Evolutionary conservation across 129 eudicot species (phyloP).

Genomic region (Escallonia herrerae): DNA sequence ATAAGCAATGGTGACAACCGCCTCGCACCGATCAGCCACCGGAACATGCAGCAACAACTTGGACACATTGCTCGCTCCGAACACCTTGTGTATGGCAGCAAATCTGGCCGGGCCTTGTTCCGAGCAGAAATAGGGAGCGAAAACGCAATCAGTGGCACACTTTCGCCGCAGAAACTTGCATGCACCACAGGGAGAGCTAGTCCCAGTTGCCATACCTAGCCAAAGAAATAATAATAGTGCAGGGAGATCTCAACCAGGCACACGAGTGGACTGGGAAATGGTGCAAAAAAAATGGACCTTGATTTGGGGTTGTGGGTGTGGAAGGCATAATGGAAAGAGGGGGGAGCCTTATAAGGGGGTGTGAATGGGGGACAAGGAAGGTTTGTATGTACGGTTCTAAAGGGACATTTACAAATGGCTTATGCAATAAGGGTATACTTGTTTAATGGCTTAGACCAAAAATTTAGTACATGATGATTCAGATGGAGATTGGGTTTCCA

Average conservation of each 20-base stretch:
- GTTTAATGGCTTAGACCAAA: constrained; percentile 18
- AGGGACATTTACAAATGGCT: constrained; percentile 79
- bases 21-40: constrained; percentile 76
- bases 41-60: constrained; percentile 78
- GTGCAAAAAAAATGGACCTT: constrained; percentile 25
- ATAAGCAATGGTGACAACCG: constrained; percentile 94
- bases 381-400: constrained; percentile 55
- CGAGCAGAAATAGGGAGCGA: constrained; percentile 93
- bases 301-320: background rate
- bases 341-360: constrained; percentile 39
- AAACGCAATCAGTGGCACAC: constrained; percentile 84
- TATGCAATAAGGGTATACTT: constrained; percentile 33
- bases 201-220: constrained; percentile 42
- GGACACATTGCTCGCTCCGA: constrained; percentile 96
- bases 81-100: constrained; percentile 97
- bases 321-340: background rate
- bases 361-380: constrained; percentile 54
- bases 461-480: background rate
- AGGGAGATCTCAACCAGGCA: constrained; percentile 11
- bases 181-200: constrained; percentile 97
- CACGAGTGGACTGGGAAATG: constrained; percentile 75
- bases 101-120: constrained; percentile 95
- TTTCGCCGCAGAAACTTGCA: constrained; percentile 94
- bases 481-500: constrained; percentile 18
- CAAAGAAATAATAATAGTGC: background rate